These are phyloP conservation scores for Ogataea salicorniae DNA, from an alignment of 805 yeast genomes.

Conservation along the genomic window DNA sequence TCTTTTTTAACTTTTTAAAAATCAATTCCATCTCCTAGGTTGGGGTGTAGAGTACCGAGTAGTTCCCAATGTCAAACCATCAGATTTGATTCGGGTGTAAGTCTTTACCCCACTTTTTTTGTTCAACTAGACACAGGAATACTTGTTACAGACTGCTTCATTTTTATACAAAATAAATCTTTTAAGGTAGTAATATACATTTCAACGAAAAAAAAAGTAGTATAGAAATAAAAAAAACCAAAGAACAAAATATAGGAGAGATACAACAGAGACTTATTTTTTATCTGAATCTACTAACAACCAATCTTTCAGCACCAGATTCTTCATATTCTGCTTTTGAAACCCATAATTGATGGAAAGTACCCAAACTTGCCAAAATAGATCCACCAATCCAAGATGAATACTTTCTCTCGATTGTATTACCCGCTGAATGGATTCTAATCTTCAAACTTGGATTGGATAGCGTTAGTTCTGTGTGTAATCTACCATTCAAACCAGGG, in stretches of 20 bases:
- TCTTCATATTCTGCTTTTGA: slow-evolving; percentile 83
- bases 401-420: slow-evolving; percentile 66
- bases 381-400: slow-evolving; percentile 93
- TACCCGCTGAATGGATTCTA: slow-evolving; percentile 78
- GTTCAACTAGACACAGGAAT: too few species aligned
- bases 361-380: slow-evolving; percentile 80
- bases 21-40: too few species aligned
- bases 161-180: too few species aligned
- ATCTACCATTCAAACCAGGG: slow-evolving; percentile 75
- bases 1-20: too few species aligned
- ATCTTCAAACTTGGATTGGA: slow-evolving; percentile 82
- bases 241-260: neutral
- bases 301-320: slow-evolving; percentile 76
- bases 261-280: neutral
- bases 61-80: too few species aligned
- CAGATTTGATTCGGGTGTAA: too few species aligned
- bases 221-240: neutral
- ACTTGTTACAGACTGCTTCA: too few species aligned
- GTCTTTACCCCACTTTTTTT: too few species aligned
- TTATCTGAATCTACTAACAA: slow-evolving; percentile 77
- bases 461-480: slow-evolving; percentile 63
- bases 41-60: too few species aligned
- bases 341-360: slow-evolving; percentile 95
- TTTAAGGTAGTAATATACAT: too few species aligned
- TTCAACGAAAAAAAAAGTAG: neutral